Evolutionary conservation across 2,329 filamentous ascomycete species (phyloP).

Genomic region (Aspergillus aculeatinus): DNA sequence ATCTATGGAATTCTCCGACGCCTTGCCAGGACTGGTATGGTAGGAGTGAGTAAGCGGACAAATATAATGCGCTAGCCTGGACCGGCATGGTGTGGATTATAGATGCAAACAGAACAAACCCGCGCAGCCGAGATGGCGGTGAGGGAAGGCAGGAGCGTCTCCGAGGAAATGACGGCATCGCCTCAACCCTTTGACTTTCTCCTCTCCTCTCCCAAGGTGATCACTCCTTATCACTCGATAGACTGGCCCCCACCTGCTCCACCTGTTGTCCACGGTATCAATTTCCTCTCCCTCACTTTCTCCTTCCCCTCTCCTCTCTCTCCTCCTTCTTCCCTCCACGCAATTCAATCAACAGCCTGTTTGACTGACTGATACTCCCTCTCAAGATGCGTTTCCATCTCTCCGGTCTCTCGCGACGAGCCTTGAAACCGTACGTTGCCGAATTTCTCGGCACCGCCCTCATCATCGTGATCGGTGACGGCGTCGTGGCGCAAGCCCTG

Average conservation of each 20-base stretch:
- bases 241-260: not conserved
- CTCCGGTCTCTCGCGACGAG: constrained; percentile 15
- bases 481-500: constrained; percentile 33
- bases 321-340: not conserved
- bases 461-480: constrained; percentile 34
- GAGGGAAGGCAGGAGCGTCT: too few relatives aligned
- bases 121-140: too few relatives aligned
- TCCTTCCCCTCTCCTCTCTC: not conserved
- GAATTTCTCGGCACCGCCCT: constrained; percentile 35
- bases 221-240: not conserved
- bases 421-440: constrained; percentile 27
- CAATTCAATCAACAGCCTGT: not conserved
- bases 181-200: too few relatives aligned
- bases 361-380: not conserved
- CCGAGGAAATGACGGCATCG: not conserved
- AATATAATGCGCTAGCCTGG: too few relatives aligned
- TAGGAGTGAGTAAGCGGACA: too few relatives aligned
- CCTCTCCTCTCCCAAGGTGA: too few relatives aligned
- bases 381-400: constrained; percentile 13
- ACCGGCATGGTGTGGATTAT: too few relatives aligned
- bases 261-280: not conserved
- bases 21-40: too few relatives aligned
- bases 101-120: too few relatives aligned
- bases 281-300: not conserved
- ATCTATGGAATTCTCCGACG: too few relatives aligned